Percentiles rank a stretch among this genome's conserved stretches.
These are phyloP conservation scores for Cryptococcus sp. DNA, from an alignment of 1,284 basidiomycete genomes.

Conservation along the genomic window DNA sequence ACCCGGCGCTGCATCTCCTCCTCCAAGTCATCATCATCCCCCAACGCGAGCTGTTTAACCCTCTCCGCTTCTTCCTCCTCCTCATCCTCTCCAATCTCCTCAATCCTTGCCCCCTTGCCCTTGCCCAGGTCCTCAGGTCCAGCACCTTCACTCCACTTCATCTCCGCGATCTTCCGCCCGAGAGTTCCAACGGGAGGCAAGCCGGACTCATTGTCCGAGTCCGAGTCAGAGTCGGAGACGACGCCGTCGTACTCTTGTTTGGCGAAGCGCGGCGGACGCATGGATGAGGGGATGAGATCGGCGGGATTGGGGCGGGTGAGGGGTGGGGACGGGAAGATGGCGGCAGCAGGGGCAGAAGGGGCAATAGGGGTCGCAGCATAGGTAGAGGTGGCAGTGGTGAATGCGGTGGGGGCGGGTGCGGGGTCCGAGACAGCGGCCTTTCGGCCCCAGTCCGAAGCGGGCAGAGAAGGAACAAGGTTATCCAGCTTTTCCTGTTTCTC, in stretches of 20 bases:
- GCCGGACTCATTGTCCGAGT: constrained; percentile 56
- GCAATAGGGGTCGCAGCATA: too few relatives aligned
- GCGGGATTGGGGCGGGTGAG: constrained; percentile 1
- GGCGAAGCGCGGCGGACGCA: constrained; percentile 70
- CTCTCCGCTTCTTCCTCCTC: constrained; percentile 25
- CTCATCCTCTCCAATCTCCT: constrained; percentile 31
- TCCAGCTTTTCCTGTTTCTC: constrained; percentile 41
- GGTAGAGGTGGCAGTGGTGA: not conserved
- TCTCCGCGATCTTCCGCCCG: constrained; percentile 36
- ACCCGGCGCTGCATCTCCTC: constrained; percentile 80
- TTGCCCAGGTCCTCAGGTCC: constrained; percentile 4
- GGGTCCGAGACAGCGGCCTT: constrained; percentile 16
- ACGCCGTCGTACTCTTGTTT: constrained; percentile 74
- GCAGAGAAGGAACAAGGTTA: constrained; percentile 48
- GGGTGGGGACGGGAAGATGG: not conserved
- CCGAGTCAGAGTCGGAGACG: constrained; percentile 78
- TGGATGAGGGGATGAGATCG: constrained; percentile 24
- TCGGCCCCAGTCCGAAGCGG: constrained; percentile 51
- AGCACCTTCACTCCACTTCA: constrained; percentile 32
- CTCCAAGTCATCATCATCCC: constrained; percentile 74
- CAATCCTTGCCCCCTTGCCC: constrained; percentile 27
- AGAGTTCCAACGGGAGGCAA: constrained; percentile 37
- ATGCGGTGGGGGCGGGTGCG: not conserved
- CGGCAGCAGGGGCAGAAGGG: not conserved
- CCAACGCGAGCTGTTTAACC: constrained; percentile 50